A percentile compares a stretch with the other conserved stretches of the same genome.
These are phyloP conservation scores for Lizonia empirigonia DNA, from an alignment of 2,329 filamentous ascomycete species.

Conservation along the genomic window DNA sequence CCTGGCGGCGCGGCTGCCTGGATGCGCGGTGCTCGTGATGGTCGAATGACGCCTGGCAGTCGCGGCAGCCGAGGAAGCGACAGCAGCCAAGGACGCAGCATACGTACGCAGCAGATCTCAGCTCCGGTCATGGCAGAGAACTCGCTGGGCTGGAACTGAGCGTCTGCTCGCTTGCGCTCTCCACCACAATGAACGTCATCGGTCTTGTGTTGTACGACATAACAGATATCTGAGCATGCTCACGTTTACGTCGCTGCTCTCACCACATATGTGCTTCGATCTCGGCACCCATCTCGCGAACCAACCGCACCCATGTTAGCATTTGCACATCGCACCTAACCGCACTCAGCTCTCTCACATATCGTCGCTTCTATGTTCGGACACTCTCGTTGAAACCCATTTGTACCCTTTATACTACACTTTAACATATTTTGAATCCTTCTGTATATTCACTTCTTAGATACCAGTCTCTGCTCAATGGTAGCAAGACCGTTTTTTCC, in stretches of 20 bases:
- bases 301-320: constrained; percentile 26
- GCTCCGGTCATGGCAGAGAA: constrained; percentile 92
- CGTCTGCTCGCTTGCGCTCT: background rate
- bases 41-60: constrained; percentile 49
- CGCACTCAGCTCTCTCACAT: constrained; percentile 20
- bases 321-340: constrained; percentile 22
- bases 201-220: constrained; percentile 33
- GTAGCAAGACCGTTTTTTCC: constrained; percentile 44
- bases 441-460: constrained; percentile 48
- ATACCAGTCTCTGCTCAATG: constrained; percentile 47
- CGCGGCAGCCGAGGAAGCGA: constrained; percentile 46
- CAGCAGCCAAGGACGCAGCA: constrained; percentile 70
- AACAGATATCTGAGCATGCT: background rate
- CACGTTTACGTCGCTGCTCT: background rate
- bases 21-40: constrained; percentile 53
- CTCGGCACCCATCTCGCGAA: constrained; percentile 11
- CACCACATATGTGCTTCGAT: constrained; percentile 15
- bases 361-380: constrained; percentile 34
- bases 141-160: constrained; percentile 92
- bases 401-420: constrained; percentile 38
- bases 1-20: constrained; percentile 55
- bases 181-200: background rate
- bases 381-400: constrained; percentile 43
- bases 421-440: constrained; percentile 34
- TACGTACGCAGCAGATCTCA: constrained; percentile 76